phyloP scores from a whole-genome alignment of 106 monocot genomes.

The Triglochin maritima region DNA sequence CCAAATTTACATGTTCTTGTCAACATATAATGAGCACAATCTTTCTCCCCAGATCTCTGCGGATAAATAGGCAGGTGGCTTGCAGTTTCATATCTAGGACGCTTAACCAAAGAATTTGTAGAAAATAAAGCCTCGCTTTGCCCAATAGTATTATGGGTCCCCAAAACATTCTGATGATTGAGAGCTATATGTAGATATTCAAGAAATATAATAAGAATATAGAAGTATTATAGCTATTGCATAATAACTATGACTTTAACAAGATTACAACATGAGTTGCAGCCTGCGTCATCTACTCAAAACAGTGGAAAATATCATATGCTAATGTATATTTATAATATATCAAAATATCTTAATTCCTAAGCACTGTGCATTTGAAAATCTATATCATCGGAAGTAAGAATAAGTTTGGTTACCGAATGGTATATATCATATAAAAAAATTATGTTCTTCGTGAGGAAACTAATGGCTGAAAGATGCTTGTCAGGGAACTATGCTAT shows the following conservation, averaged over 20 bases:
- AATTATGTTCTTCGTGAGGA: too few relatives aligned
- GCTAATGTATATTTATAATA: neutral
- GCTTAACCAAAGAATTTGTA: constrained; percentile 73
- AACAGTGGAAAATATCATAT: neutral
- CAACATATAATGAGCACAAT: constrained; percentile 96
- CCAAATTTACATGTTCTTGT: constrained; percentile 98
- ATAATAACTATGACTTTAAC: constrained; percentile 9
- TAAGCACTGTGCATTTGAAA: neutral
- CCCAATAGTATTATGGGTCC: constrained; percentile 62
- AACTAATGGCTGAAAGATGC: too few relatives aligned
- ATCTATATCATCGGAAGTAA: neutral
- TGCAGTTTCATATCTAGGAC: constrained; percentile 66
- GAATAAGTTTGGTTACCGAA: neutral
- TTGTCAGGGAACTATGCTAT: too few relatives aligned
- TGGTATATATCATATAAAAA: neutral
- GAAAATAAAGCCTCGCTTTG: constrained; percentile 84
- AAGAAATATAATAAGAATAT: constrained; percentile 56
- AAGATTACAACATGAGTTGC: constrained; percentile 1
- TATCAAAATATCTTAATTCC: neutral
- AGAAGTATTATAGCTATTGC: constrained; percentile 6
- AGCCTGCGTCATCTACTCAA: neutral
- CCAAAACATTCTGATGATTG: constrained; percentile 65
- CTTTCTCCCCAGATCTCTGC: constrained; percentile 84
- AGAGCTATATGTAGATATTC: constrained; percentile 92
- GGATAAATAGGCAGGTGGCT: constrained; percentile 88